Conservation (phyloP, 805 yeast genomes). For the Maudiozyma saulgeensis region DNA sequence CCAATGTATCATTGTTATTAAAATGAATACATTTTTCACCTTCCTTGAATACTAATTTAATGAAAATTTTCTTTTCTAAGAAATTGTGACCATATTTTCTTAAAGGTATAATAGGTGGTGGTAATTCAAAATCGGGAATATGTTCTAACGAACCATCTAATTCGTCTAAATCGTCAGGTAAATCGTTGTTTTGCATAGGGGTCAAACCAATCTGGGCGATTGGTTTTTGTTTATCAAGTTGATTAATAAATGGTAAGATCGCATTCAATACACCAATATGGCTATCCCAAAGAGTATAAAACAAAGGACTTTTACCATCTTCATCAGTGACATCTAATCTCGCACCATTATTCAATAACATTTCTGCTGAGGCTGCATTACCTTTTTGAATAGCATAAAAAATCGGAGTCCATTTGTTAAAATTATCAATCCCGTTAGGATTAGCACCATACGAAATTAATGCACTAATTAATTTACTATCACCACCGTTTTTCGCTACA, state of each 20-base stretch:
- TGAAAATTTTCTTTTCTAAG: slow-evolving; percentile 77
- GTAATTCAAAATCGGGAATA: slow-evolving; percentile 84
- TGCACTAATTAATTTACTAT: slow-evolving; percentile 54
- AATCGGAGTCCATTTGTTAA: slow-evolving; percentile 89
- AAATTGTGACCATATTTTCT: slow-evolving; percentile 94
- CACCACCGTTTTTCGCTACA: slow-evolving; percentile 72
- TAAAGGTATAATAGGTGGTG: slow-evolving; percentile 93
- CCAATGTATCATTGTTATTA: slow-evolving; percentile 35
- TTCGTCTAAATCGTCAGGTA: slow-evolving; percentile 15
- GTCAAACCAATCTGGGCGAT: slow-evolving; percentile 1
- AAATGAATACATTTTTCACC: slow-evolving; percentile 37
- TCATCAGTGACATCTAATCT: slow-evolving; percentile 61
- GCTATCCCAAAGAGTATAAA: slow-evolving; percentile 92
- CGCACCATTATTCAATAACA: slow-evolving; percentile 67
- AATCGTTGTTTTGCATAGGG: not conserved
- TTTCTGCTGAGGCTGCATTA: slow-evolving; percentile 57
- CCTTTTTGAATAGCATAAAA: slow-evolving; percentile 88
- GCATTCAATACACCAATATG: slow-evolving; percentile 73
- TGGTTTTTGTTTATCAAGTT: not conserved
- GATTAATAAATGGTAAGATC: slow-evolving; percentile 31
- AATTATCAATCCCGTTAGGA: slow-evolving; percentile 70
- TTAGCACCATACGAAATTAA: slow-evolving; percentile 65
- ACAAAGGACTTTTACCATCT: slow-evolving; percentile 69
- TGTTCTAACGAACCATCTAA: slow-evolving; percentile 34
- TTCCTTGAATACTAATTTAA: slow-evolving; percentile 62